Percentiles rank a stretch among this genome's conserved stretches.
Evolutionary conservation across 1,139 yeast genomes (phyloP).

Genomic region (Suhomyces bribrorum): DNA sequence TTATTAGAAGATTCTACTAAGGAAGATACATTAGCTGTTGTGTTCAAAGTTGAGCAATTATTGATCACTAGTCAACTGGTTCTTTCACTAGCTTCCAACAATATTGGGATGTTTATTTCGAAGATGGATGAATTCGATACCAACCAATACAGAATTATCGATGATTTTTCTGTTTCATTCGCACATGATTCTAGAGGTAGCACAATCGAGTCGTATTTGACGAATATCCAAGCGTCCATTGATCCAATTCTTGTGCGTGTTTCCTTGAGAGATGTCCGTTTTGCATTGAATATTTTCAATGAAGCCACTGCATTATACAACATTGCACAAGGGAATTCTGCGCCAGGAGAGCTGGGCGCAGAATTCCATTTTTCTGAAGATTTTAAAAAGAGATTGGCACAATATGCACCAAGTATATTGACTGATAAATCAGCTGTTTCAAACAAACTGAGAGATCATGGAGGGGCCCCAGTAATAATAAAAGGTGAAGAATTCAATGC

Average conservation of each 20-base stretch:
- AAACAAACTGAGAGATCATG: slow-evolving; percentile 4
- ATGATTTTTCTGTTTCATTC: slow-evolving; percentile 82
- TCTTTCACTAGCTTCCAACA: slow-evolving; percentile 66
- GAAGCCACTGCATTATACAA: slow-evolving; percentile 63
- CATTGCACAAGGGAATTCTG: slow-evolving; percentile 15
- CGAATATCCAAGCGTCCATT: slow-evolving; percentile 67
- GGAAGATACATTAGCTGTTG: slow-evolving; percentile 79
- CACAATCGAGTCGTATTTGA: slow-evolving; percentile 53
- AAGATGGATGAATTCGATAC: slow-evolving; percentile 67
- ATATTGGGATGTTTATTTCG: slow-evolving; percentile 84
- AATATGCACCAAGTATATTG: slow-evolving; percentile 66
- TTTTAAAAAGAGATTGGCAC: slow-evolving; percentile 56
- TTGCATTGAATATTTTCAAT: slow-evolving; percentile 74
- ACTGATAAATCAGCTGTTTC: slow-evolving; percentile 39
- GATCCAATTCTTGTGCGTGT: slow-evolving; percentile 82
- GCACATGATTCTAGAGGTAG: slow-evolving; percentile 74
- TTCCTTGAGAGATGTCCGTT: slow-evolving; percentile 81
- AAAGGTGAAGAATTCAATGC: slow-evolving; percentile 74
- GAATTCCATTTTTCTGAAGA: slow-evolving; percentile 57
- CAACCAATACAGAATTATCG: slow-evolving; percentile 70
- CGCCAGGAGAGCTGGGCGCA: slow-evolving; percentile 20
- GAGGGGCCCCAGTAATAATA: slow-evolving; percentile 35
- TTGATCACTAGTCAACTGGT: slow-evolving; percentile 69
- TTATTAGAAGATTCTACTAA: slow-evolving; percentile 78
- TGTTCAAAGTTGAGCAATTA: slow-evolving; percentile 82